phyloP scores from a whole-genome alignment of 2,329 filamentous ascomycete species.

The Pseudogymnoascus sp. region DNA sequence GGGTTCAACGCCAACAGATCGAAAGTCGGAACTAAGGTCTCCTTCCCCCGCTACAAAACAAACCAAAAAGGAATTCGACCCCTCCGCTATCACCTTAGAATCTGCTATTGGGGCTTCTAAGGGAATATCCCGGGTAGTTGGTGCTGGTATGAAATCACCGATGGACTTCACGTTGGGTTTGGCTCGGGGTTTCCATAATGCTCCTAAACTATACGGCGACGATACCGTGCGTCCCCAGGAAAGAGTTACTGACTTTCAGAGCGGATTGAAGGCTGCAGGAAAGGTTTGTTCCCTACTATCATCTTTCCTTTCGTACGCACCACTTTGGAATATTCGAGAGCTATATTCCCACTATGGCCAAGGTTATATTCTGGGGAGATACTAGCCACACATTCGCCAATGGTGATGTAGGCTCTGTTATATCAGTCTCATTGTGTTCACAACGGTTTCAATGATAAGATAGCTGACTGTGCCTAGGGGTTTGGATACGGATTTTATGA shows the following conservation, averaged over 20 bases:
- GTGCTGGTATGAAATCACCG: constrained; percentile 69
- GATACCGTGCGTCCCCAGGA: constrained; percentile 71
- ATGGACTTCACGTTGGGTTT: constrained; percentile 79
- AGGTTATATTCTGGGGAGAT: background rate
- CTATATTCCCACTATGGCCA: background rate
- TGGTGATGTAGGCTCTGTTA: background rate
- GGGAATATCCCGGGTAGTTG: constrained; percentile 51
- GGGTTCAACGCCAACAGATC: constrained; percentile 15
- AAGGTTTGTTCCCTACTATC: constrained; percentile 39
- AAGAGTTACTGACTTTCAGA: constrained; percentile 70
- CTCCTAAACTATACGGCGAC: constrained; percentile 78
- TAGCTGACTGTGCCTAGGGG: background rate
- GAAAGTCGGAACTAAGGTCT: constrained; percentile 15
- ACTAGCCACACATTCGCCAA: background rate
- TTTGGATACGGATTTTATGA: constrained; percentile 63
- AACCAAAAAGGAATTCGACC: constrained; percentile 26
- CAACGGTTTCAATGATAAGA: background rate
- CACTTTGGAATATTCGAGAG: background rate
- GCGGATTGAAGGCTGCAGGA: constrained; percentile 69
- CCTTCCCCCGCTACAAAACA: constrained; percentile 19
- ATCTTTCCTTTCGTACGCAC: background rate
- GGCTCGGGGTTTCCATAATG: constrained; percentile 82
- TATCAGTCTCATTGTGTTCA: background rate
- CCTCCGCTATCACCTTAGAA: constrained; percentile 37
- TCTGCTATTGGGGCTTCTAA: constrained; percentile 47